These are phyloP conservation scores for Myxozyma neglecta DNA, from an alignment of 805 yeast species.

Conservation along the genomic window DNA sequence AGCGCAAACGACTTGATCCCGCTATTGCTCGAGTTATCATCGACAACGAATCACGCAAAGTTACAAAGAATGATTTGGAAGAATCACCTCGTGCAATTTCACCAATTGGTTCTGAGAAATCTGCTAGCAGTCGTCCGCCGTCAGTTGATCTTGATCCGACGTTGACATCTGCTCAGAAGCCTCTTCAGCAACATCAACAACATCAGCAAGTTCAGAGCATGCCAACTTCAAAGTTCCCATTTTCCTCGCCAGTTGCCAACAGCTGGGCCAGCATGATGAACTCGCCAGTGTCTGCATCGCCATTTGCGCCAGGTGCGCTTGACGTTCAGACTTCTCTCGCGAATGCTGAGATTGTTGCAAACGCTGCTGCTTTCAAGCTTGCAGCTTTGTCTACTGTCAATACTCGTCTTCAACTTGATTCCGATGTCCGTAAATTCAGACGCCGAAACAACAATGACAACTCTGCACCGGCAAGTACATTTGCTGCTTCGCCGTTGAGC, in stretches of 20 bases:
- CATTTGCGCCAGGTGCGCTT: constrained; percentile 2
- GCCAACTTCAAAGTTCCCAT: constrained; percentile 4
- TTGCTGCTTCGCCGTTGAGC: background rate
- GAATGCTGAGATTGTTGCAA: constrained; percentile 37
- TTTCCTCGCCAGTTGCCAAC: constrained; percentile 21
- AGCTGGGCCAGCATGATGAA: constrained; percentile 39
- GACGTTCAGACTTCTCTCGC: constrained; percentile 6
- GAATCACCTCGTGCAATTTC: constrained; percentile 21
- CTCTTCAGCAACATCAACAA: constrained; percentile 7
- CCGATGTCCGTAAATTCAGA: constrained; percentile 39
- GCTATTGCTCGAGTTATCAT: constrained; percentile 1
- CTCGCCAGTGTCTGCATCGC: constrained; percentile 34
- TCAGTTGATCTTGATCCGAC: constrained; percentile 13
- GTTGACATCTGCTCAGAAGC: background rate
- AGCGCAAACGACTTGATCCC: constrained; percentile 23
- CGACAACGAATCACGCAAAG: background rate
- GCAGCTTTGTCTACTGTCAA: constrained; percentile 69
- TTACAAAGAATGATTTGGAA: background rate
- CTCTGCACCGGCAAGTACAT: background rate
- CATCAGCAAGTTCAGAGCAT: background rate
- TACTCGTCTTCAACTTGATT: constrained; percentile 49
- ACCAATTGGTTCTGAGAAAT: constrained; percentile 29
- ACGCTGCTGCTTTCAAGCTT: constrained; percentile 52
- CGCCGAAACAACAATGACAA: constrained; percentile 16
- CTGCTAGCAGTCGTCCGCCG: constrained; percentile 13